Evolutionary conservation across 1,284 basidiomycete species (phyloP).

Genomic region (Melampsora abietis-canadensis): DNA sequence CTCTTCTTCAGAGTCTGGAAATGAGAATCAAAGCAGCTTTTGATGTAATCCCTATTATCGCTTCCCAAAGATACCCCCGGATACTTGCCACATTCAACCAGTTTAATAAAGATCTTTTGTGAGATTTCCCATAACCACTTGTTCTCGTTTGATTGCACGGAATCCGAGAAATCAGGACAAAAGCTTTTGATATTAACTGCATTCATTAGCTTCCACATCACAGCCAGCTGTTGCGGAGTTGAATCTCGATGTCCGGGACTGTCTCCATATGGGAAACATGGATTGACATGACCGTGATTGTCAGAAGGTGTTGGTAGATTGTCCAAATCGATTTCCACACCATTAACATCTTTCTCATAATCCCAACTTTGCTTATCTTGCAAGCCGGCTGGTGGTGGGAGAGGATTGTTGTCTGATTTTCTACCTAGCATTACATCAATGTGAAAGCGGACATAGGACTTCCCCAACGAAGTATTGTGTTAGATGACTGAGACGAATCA

Average conservation of each 20-base stretch:
- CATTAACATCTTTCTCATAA: no score
- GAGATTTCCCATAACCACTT: neutral
- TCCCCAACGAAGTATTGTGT: no score
- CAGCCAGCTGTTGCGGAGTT: neutral
- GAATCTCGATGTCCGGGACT: slow-evolving; percentile 6
- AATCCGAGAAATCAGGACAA: slow-evolving; percentile 10
- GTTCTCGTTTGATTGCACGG: slow-evolving; percentile 2
- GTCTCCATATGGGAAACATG: slow-evolving; percentile 10
- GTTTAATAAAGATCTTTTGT: slow-evolving; percentile 8
- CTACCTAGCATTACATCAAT: no score
- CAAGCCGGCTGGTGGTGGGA: no score
- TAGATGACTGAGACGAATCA: no score
- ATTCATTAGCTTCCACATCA: slow-evolving; percentile 12
- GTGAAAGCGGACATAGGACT: no score
- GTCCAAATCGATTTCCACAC: no score
- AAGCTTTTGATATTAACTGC: neutral
- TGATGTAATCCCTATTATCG: neutral
- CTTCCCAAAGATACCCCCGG: neutral
- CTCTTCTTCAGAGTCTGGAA: no score
- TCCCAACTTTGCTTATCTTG: no score
- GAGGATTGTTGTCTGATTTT: no score
- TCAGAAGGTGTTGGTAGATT: no score
- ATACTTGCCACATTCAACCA: slow-evolving; percentile 14
- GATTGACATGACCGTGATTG: neutral
- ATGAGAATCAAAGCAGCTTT: no score